Evolutionary conservation across 495 filamentous ascomycete species (phyloP).

Genomic region (Penicillium mononematosum): DNA sequence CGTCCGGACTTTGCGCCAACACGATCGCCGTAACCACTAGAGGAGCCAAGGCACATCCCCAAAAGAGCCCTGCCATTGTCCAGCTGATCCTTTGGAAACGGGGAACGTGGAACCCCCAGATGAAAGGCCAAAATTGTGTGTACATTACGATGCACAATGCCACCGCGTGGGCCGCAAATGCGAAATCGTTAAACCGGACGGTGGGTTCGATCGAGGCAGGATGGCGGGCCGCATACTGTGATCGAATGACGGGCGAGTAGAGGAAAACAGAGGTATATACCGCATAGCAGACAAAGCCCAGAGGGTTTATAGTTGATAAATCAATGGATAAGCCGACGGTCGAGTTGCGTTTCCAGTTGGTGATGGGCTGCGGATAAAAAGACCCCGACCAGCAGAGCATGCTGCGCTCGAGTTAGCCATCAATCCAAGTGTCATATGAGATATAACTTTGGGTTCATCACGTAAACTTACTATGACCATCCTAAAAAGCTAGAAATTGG

Average conservation of each 20-base stretch:
- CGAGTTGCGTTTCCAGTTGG: conserved; percentile 70
- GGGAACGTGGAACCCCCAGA: conserved; percentile 73
- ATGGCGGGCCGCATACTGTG: conserved; percentile 83
- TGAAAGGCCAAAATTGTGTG: conserved; percentile 66
- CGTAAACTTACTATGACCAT: conserved; percentile 44
- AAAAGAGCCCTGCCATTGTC: conserved; percentile 63
- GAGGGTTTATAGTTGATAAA: conserved; percentile 76
- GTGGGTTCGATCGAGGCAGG: conserved; percentile 69
- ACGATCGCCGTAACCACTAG: conserved; percentile 56
- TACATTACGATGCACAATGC: conserved; percentile 64
- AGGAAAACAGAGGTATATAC: conserved; percentile 71
- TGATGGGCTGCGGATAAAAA: conserved; percentile 86
- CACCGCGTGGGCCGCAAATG: conserved; percentile 78
- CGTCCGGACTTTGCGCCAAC: conserved; percentile 46
- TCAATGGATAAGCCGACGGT: conserved; percentile 84
- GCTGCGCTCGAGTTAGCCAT: conserved; percentile 28
- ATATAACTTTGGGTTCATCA: background rate
- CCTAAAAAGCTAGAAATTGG: conserved; percentile 34
- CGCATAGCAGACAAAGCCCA: conserved; percentile 80
- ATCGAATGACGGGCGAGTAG: conserved; percentile 71
- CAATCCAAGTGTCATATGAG: background rate
- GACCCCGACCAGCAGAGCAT: conserved; percentile 78
- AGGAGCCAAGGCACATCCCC: conserved; percentile 62
- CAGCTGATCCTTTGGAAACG: conserved; percentile 57
- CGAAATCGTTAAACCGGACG: conserved; percentile 85